Evolutionary conservation across 108 stramenopile species (phyloP), one percentile per base, ranked within the genome.

Genomic region (Fragilariopsis cylindrus): DNA sequence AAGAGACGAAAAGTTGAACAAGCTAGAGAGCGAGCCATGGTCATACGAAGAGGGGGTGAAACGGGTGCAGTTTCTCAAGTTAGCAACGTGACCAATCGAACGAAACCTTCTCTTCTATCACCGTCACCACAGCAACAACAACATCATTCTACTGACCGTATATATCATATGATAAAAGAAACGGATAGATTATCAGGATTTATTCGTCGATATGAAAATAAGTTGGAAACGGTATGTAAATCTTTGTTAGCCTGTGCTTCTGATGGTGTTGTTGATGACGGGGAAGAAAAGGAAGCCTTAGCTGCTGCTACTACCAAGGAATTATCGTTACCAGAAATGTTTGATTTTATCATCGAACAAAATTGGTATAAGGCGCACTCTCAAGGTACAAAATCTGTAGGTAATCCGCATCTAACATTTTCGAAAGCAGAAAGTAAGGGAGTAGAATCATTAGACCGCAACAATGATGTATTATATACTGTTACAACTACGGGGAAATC

Each of bases 151-250:
- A n/a, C n/a, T 8, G n/a, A 63, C 5, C 67, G 69, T 12, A 54
- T 74, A 21, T 40, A 66, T 7, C 70, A 65, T 7, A 70, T 80
- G 79, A 60, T 75, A 7, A 57, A 42, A 11, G 79, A 80, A 68
- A 70, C 69, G 8, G 79, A 75, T 48, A 1, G 79, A 40, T 55
- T 80, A 30, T 50, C 79, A 15, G 60, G 69, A 21, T 75, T 75
- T 48, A 80, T 80, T 47, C 55, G 57, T 30, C 66, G 74, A 9
- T 80, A 80, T 58, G 73, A 80, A 48, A 70, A 57, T 15, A 80
- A 75, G 48, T 54, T 80, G 11, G 79, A 80, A 66, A 75, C 62
- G 9, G 63, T 69, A 13, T 80, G 79, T 54, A 70, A 71, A 57
- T 75, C 79, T 12, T 47, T 80, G 47, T 47, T 80, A 11, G 21